Base-by-base conservation (phyloP, 345 rosid species). In the Luvunga scandens region DNA sequence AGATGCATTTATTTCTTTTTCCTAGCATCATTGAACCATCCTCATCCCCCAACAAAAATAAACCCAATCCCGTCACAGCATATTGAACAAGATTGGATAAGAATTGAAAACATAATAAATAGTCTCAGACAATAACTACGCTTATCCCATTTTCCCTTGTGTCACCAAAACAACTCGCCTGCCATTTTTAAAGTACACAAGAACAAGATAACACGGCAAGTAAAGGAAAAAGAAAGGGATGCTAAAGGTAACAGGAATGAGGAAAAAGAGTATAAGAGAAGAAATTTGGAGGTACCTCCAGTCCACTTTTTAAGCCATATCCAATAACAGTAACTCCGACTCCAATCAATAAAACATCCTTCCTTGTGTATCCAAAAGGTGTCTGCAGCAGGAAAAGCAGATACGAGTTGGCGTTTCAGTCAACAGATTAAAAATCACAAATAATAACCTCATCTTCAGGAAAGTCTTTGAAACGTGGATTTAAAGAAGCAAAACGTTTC, bases 271-370 rank as follows among this genome's bases (percentile, higher is more conserved):
- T 55, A 67, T 0, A 30, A 27, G 48, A 69, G 36, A 75, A 64
- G 24, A 36, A 28, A 78, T 34, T 68, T 18, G 63, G 27, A 24
- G 80, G 81, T 90, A 95, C 98, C 99, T 95, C 99, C 73, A 95
- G 83, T 79, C 99, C 99, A 84, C 88, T 90, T 86, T 95, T 88
- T 84, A 95, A 82, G 57, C 97, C 99, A 70, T 81, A 14, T 38
- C 98, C 97, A 72, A 89, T 80, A 69, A 85, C 82, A 2, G 97
- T 95, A 71, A 95, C 88, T 78, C 98, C 99, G 8, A 95, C 53
- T 78, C 98, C 99, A 73, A 95, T 92, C 89, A 93, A 79, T 42
- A 95, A 39, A 75, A 93, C 99, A 83, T 95, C 98, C 85, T 95
- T 95, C 84, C 98, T 91, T 64, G 90, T 80, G 86, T 93, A 91